These are phyloP conservation scores for Sergeia podlipaevii DNA, from an alignment of 208 protist genomes.

Conservation along the genomic window DNA sequence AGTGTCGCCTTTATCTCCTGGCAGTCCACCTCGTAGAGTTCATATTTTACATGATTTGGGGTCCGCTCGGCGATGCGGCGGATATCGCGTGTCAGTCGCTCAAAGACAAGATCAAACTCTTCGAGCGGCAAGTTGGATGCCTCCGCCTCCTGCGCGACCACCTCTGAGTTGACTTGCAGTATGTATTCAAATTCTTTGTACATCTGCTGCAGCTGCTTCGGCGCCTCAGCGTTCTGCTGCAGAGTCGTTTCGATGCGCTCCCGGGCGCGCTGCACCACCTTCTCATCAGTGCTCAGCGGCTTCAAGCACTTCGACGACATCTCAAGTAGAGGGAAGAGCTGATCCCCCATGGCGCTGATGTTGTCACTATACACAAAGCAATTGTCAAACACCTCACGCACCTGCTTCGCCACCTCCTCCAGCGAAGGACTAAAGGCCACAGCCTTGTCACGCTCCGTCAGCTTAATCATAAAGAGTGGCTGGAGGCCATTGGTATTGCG, in stretches of 20 bases:
- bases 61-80: slow-evolving; percentile 78
- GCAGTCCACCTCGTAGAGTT: slow-evolving; percentile 90
- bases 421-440: slow-evolving; percentile 71
- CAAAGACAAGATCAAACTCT: slow-evolving; percentile 86
- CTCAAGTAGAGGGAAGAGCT: slow-evolving; percentile 89
- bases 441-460: slow-evolving; percentile 41
- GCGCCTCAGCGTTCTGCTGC: slow-evolving; percentile 70
- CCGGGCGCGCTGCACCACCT: slow-evolving; percentile 48
- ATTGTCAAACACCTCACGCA: slow-evolving; percentile 61
- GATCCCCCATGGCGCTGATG: slow-evolving; percentile 85
- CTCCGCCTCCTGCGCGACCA: slow-evolving; percentile 41
- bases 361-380: slow-evolving; percentile 76
- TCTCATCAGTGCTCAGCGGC: slow-evolving; percentile 46
- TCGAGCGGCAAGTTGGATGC: slow-evolving; percentile 45
- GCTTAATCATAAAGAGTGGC: slow-evolving; percentile 83
- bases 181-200: slow-evolving; percentile 91
- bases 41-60: slow-evolving; percentile 84
- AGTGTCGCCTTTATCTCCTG: slow-evolving; percentile 78
- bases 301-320: slow-evolving; percentile 44
- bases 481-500: slow-evolving; percentile 55
- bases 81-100: slow-evolving; percentile 79
- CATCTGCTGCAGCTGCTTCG: slow-evolving; percentile 85
- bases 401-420: slow-evolving; percentile 52
- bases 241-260: slow-evolving; percentile 55
- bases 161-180: slow-evolving; percentile 44